Evolutionary conservation across 148 eudicot genomes (phyloP), one percentile per base, ranked within the genome.

Genomic region (Chenopodium suecicum): DNA sequence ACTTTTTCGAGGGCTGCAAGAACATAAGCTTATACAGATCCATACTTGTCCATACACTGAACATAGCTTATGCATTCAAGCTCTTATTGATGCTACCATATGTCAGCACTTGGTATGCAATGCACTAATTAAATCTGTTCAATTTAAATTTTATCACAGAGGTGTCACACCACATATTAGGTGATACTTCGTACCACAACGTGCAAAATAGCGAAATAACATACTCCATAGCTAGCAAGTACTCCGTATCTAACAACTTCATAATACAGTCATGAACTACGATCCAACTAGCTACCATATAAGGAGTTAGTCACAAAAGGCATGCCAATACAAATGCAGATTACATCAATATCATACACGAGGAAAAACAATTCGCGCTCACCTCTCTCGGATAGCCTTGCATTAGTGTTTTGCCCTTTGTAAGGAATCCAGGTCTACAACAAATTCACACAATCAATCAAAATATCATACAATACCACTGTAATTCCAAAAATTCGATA

Each of bases 381-480:
- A 95, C 99, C 99, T 91, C 88, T 90, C 89, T 92, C 97, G 5
- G 97, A 90, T 76, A 96, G 88, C 83, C 89, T 91, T 1, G 95
- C 89, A 83, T 90, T 91, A 3, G 97, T 90, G 87, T 89, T 89
- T 76, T 89, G 94, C 41, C 98, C 99, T 90, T 89, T 91, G 76
- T 97, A 94, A 6, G 98, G 98, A 85, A 94, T 86, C 99, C 99
- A 97, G 11, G 94, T 86, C 99, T 97, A 73, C 56, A 84, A 50
- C 66, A 78, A 70, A 58, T 62, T 70, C 58, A 78, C 67, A 82
- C 46, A 82, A 41, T 5, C 62, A 41, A 34, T 34, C 37, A 34
- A 34, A 69, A 23, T 12, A 25, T 29, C 25, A 71, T 48, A 17
- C 34, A 54, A 79, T 10, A 37, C 7, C 13, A 7, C 31, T 29